Evolutionary conservation across 495 filamentous ascomycete species (phyloP).

Genomic region (Neurospora sp.): DNA sequence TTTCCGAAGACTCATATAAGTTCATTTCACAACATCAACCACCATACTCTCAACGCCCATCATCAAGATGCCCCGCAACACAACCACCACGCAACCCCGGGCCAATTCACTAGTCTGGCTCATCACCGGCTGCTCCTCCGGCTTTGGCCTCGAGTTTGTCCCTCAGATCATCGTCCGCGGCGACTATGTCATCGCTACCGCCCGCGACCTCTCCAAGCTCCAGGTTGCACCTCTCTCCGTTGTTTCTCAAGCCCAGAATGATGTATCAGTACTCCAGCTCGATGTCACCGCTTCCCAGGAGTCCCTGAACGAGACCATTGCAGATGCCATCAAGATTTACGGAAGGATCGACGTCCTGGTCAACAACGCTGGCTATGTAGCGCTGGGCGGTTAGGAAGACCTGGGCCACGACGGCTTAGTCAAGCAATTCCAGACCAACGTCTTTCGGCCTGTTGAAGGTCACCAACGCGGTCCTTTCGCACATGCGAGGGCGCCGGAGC

Average conservation of each 20-base stretch:
- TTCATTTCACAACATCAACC: neutral
- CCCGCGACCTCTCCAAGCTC: conserved; percentile 27
- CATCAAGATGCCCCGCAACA: neutral
- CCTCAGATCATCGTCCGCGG: conserved; percentile 36
- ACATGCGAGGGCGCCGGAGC: conserved; percentile 33
- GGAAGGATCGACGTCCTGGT: conserved; percentile 43
- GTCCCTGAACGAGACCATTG: conserved; percentile 28
- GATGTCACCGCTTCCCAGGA: conserved; percentile 34
- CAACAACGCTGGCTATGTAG: conserved; percentile 45
- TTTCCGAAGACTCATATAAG: neutral
- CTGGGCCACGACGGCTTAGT: conserved; percentile 24
- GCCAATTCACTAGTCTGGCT: conserved; percentile 17
- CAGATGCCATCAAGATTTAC: conserved; percentile 23
- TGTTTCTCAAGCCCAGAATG: neutral
- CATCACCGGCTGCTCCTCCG: conserved; percentile 38
- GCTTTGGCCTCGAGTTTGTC: conserved; percentile 33
- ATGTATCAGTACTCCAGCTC: conserved; percentile 25
- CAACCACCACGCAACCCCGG: neutral
- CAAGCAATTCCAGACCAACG: conserved; percentile 37
- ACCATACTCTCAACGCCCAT: neutral
- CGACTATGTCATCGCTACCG: conserved; percentile 47
- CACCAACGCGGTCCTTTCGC: conserved; percentile 34
- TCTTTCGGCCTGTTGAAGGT: conserved; percentile 39
- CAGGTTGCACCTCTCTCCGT: conserved; percentile 7
- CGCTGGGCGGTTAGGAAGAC: conserved; percentile 36